Evolutionary conservation across 257 asterid species (phyloP).

Genomic region (Datura wrightii): DNA sequence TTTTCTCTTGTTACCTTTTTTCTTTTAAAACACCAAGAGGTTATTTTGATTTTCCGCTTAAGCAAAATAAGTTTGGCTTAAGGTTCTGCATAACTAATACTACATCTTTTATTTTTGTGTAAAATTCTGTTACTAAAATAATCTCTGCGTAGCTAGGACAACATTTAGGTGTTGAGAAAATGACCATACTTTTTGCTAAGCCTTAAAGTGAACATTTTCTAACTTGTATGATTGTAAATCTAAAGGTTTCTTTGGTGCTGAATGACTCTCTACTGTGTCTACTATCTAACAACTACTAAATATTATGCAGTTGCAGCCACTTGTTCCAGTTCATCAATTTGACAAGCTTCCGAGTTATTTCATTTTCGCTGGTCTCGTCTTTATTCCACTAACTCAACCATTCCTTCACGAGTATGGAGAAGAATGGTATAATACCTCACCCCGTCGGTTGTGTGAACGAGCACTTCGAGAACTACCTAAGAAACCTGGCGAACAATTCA

Average conservation of each 20-base stretch:
- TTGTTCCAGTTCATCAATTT: slow-evolving; percentile 97
- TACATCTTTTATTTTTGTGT: too few species aligned
- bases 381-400: slow-evolving; percentile 90
- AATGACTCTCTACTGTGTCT: not conserved
- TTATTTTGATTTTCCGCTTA: not conserved
- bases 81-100: not conserved
- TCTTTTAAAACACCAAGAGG: not conserved
- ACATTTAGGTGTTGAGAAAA: not conserved
- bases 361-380: slow-evolving; percentile 94
- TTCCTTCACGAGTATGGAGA: slow-evolving; percentile 97
- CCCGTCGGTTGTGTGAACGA: slow-evolving; percentile 93
- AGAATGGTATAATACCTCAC: slow-evolving; percentile 96
- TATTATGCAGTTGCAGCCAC: slow-evolving; percentile 76
- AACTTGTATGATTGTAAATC: not conserved
- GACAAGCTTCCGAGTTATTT: slow-evolving; percentile 93
- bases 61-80: too few species aligned
- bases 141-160: too few species aligned
- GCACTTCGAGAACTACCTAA: slow-evolving; percentile 83
- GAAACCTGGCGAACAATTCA: slow-evolving; percentile 81
- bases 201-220: not conserved
- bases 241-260: not conserved
- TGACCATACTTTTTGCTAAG: not conserved
- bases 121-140: too few species aligned
- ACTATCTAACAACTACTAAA: not conserved
- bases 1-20: too few species aligned